Evolutionary conservation across 1,284 basidiomycete genomes (phyloP).

Genomic region (Moesziomyces parantarcticus): DNA sequence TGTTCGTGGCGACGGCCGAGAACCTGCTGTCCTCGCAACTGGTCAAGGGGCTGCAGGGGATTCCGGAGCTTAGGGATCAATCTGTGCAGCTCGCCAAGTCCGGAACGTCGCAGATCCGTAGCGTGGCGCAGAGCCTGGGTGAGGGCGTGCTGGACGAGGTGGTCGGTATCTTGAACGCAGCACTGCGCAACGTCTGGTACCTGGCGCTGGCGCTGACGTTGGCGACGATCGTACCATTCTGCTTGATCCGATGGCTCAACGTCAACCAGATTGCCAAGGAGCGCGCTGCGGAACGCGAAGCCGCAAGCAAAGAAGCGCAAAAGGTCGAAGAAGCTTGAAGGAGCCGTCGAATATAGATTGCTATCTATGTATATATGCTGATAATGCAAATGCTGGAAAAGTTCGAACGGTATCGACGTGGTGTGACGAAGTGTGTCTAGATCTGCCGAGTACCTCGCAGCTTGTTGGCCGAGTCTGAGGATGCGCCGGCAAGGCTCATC

Average conservation of each 20-base stretch:
- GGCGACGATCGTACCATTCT: constrained; percentile 17
- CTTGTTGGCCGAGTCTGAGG: constrained; percentile 5
- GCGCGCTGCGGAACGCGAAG: constrained; percentile 7
- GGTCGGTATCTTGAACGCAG: constrained; percentile 13
- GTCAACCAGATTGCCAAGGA: constrained; percentile 18
- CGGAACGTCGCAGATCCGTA: constrained; percentile 14
- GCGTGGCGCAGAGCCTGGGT: constrained; percentile 8
- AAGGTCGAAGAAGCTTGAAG: constrained; percentile 13
- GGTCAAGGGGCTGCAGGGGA: constrained; percentile 8
- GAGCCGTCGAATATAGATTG: constrained; percentile 14
- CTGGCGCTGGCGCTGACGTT: constrained; percentile 16
- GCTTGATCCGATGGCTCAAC: constrained; percentile 28
- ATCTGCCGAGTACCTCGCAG: not conserved
- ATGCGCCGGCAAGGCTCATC: constrained; percentile 44
- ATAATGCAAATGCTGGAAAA: no score
- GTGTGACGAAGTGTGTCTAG: not conserved
- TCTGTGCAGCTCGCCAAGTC: constrained; percentile 9
- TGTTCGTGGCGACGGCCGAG: constrained; percentile 23
- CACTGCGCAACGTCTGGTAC: constrained; percentile 27
- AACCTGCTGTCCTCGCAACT: constrained; percentile 17
- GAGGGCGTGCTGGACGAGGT: constrained; percentile 6
- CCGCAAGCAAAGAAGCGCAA: not conserved
- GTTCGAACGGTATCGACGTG: no score
- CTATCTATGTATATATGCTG: constrained; percentile 1
- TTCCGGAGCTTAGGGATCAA: constrained; percentile 6